Percentiles rank a stretch among this genome's conserved stretches.
Evolutionary conservation across 1,139 yeast species (phyloP).

Genomic region (Diutina siamensis): DNA sequence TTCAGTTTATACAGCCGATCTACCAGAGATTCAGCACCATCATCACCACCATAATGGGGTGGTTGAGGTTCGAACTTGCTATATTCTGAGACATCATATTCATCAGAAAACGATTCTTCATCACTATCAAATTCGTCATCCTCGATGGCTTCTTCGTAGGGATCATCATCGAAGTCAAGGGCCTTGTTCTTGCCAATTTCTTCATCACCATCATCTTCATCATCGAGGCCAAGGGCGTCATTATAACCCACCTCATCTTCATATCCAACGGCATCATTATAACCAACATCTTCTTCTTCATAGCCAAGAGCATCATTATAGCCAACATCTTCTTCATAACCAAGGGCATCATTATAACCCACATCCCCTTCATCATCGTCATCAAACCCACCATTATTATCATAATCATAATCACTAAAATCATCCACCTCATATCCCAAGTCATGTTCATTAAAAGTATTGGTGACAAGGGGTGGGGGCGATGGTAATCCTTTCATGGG

Average conservation of each 20-base stretch:
- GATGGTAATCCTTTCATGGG: slow-evolving; percentile 7
- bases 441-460: not conserved
- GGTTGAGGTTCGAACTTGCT: slow-evolving; percentile 1
- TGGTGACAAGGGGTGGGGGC: not conserved
- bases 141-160: not conserved
- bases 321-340: not conserved
- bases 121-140: not conserved
- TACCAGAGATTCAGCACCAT: not conserved
- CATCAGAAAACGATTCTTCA: slow-evolving; percentile 14
- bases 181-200: not conserved
- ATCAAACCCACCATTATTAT: slow-evolving; percentile 36
- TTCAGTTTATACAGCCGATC: slow-evolving; percentile 4
- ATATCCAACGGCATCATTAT: slow-evolving; percentile 39
- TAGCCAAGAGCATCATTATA: not conserved
- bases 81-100: not conserved
- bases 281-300: slow-evolving; percentile 5
- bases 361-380: slow-evolving; percentile 21
- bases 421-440: slow-evolving; percentile 6
- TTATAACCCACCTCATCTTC: slow-evolving; percentile 12
- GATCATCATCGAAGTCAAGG: not conserved
- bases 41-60: not conserved
- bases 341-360: slow-evolving; percentile 3
- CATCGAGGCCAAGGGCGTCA: not conserved
- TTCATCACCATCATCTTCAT: not conserved
- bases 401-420: slow-evolving; percentile 5